These are phyloP conservation scores for Sphaerulina populicola DNA, from an alignment of 2,329 filamentous ascomycete species.

Conservation along the genomic window DNA sequence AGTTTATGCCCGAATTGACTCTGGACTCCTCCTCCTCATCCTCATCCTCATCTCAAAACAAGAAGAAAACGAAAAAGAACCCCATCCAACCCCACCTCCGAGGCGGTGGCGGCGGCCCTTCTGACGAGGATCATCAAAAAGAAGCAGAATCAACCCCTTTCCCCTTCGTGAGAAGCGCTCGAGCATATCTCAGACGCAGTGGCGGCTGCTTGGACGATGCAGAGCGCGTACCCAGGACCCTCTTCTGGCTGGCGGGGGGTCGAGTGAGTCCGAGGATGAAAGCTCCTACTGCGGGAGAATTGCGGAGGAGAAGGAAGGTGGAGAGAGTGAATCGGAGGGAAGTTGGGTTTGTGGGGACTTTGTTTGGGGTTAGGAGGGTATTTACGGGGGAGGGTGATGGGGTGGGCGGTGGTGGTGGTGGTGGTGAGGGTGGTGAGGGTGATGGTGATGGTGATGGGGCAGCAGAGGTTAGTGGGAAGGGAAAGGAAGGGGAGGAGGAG, in stretches of 20 bases:
- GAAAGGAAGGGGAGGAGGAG: too few relatives aligned
- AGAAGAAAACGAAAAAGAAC: neutral
- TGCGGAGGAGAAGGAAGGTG: conserved; percentile 5
- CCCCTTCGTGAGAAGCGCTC: conserved; percentile 3
- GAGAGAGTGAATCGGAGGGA: conserved; percentile 5
- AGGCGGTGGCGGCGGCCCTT: conserved; percentile 10
- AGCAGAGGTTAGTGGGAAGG: too few relatives aligned
- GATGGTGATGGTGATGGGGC: too few relatives aligned
- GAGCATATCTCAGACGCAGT: neutral
- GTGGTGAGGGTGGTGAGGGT: too few relatives aligned
- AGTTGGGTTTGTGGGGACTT: conserved; percentile 5
- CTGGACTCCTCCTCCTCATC: neutral
- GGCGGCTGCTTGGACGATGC: neutral
- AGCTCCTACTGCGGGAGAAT: conserved; percentile 6
- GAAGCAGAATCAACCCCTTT: neutral
- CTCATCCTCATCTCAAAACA: too few relatives aligned
- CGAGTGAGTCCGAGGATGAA: conserved; percentile 4
- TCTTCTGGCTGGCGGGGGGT: conserved; percentile 13
- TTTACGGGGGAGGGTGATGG: too few relatives aligned
- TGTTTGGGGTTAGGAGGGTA: conserved; percentile 1
- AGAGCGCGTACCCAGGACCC: conserved; percentile 6
- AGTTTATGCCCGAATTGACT: conserved; percentile 1
- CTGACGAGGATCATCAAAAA: neutral
- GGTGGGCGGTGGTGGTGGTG: too few relatives aligned
- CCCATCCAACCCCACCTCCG: neutral